phyloP scores from a whole-genome alignment of 176 grass and related monocot species.

The Alopecurus myosuroides region DNA sequence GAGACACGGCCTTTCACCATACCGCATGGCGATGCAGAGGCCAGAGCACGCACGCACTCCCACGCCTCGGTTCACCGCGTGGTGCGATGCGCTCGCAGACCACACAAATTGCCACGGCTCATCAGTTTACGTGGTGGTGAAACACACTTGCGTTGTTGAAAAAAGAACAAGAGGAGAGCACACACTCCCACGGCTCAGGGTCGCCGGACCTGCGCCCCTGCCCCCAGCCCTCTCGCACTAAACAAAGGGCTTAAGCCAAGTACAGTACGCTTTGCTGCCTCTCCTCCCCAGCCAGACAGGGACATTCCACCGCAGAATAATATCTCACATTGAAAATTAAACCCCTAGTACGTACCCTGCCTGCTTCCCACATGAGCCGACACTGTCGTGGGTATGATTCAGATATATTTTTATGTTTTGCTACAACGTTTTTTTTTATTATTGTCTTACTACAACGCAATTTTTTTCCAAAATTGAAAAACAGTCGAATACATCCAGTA shows the following conservation, averaged over 20 bases:
- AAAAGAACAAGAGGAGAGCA: no score
- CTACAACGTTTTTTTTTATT: no score
- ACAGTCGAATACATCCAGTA: no score
- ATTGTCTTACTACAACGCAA: no score
- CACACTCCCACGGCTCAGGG: background rate
- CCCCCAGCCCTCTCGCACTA: background rate
- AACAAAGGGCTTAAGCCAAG: background rate
- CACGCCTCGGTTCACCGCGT: background rate
- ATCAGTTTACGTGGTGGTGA: no score
- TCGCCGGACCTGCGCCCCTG: background rate
- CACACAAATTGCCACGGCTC: no score
- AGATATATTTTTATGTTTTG: no score
- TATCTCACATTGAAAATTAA: constrained; percentile 30
- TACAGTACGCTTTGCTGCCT: background rate
- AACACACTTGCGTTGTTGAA: no score
- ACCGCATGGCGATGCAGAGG: background rate
- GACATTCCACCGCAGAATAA: constrained; percentile 31
- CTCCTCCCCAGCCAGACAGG: constrained; percentile 21
- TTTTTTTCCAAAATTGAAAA: no score
- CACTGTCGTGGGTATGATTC: no score
- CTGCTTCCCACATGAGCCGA: background rate
- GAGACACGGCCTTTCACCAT: constrained; percentile 40
- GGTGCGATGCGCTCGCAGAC: background rate
- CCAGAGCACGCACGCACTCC: background rate
- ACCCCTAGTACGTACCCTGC: constrained; percentile 12